Base-by-base conservation (phyloP, 2,329 filamentous ascomycete genomes). In the Claviceps lovelessii region DNA sequence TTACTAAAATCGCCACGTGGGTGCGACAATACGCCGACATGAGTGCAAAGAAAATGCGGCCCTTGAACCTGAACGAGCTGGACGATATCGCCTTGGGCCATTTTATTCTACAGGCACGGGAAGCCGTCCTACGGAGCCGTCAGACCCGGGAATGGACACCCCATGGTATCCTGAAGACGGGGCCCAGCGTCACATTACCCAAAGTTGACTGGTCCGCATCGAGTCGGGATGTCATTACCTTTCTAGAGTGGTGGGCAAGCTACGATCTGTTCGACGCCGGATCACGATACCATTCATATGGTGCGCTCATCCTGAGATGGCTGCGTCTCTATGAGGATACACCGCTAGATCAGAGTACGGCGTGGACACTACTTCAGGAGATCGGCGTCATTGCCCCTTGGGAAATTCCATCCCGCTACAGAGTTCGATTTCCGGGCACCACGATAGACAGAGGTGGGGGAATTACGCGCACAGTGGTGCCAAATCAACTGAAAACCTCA, bases 311-410 rank as follows among this genome's bases (percentile, higher is more conserved):
- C 41, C 65, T 93, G 42, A 78, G 81, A 23, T 76, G 79, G 9
- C 70, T 81, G 0, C 76, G 74, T 1, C 72, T 83, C 54, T 91
- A 91, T 62, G 61, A 67, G 6, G 70, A 78, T 7, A 69, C 67
- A 5, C 44, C 55, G 10, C 60, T 72, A 19, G 67, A 76, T 50
- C 66, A 67, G 51, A 70, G 81, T 42, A 72, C 74, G 29, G 65
- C 70, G 15, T 83, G 80, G 75, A 76, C 80, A 1, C 88, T 90
- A 58, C 68, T 93, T 35, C 85, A 90, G 62, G 88, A 93, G 65
- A 74, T 90, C 45, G 86, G 86, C 11, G 80, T 82, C 53, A 76
- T 89, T 46, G 70, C 79, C 8, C 84, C 86, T 0, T 88, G 84
- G 77, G 85, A 90, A 61, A 79, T 88, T 50, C 76, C 77, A 4